These are phyloP conservation scores for Posidonia australis DNA, from an alignment of 106 monocot species.

Conservation along the genomic window DNA sequence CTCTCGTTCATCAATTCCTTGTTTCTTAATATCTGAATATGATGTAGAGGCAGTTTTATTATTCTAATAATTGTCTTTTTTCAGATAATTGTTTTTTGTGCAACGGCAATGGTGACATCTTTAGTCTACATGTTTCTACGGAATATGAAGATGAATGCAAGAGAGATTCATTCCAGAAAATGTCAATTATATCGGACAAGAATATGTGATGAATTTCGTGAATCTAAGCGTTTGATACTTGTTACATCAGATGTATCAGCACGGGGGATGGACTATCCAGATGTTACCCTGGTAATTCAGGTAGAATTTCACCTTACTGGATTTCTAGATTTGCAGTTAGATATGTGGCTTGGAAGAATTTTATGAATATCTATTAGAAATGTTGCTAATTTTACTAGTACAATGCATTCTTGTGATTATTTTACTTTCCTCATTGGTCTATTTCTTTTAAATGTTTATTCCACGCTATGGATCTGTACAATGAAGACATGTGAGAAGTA, in stretches of 20 bases:
- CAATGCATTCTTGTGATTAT: too few species aligned
- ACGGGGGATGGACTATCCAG: constrained; percentile 89
- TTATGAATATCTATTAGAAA: too few species aligned
- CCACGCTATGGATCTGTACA: too few species aligned
- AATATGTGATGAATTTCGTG: constrained; percentile 82
- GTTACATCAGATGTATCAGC: constrained; percentile 88
- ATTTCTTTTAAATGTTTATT: too few species aligned
- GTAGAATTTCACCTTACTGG: constrained; percentile 18
- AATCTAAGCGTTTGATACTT: constrained; percentile 65
- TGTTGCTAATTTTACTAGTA: too few species aligned
- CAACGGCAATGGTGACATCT: constrained; percentile 79
- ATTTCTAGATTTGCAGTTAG: background rate
- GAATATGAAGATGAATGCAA: constrained; percentile 84
- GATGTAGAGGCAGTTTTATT: background rate
- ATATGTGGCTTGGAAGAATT: background rate
- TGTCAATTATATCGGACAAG: constrained; percentile 79
- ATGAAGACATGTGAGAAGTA: too few species aligned
- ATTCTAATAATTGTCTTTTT: background rate
- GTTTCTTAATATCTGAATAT: constrained; percentile 2
- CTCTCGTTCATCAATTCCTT: background rate
- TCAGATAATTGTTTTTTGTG: constrained; percentile 89
- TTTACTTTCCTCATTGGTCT: too few species aligned
- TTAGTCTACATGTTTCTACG: constrained; percentile 53
- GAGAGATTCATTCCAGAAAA: constrained; percentile 89
- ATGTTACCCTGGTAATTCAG: constrained; percentile 95